phyloP scores from a whole-genome alignment of 2,329 filamentous ascomycete genomes.

The Aspergillus sojae region DNA sequence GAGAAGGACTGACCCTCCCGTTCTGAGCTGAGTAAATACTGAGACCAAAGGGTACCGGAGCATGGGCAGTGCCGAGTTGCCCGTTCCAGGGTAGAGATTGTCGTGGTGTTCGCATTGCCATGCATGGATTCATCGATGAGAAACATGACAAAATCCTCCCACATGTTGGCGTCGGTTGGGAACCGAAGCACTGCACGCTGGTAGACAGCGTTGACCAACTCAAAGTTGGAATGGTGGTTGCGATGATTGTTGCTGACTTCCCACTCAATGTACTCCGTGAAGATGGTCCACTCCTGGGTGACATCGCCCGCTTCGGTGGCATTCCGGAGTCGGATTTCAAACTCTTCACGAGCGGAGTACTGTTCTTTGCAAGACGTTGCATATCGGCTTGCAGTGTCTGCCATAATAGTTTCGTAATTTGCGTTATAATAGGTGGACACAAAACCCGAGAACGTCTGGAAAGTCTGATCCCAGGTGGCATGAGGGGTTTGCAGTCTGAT shows the following conservation, averaged over 20 bases:
- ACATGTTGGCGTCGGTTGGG: slow-evolving; percentile 71
- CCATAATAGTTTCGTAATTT: slow-evolving; percentile 62
- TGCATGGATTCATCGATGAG: slow-evolving; percentile 58
- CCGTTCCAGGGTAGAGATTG: slow-evolving; percentile 74
- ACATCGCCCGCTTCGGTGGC: slow-evolving; percentile 56
- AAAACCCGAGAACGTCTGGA: slow-evolving; percentile 62
- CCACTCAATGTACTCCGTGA: slow-evolving; percentile 78
- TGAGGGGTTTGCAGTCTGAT: slow-evolving; percentile 61
- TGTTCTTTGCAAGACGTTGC: slow-evolving; percentile 50
- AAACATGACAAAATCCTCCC: slow-evolving; percentile 83
- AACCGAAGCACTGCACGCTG: slow-evolving; percentile 76
- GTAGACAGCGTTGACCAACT: slow-evolving; percentile 66
- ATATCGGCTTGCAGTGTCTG: slow-evolving; percentile 51
- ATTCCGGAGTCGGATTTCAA: slow-evolving; percentile 57
- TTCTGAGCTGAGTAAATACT: slow-evolving; percentile 84
- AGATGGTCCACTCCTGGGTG: slow-evolving; percentile 55
- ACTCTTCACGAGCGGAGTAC: slow-evolving; percentile 55
- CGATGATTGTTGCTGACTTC: slow-evolving; percentile 68
- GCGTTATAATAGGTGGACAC: slow-evolving; percentile 58
- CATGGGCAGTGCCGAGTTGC: slow-evolving; percentile 90
- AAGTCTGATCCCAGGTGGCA: slow-evolving; percentile 61
- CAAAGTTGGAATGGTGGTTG: slow-evolving; percentile 56
- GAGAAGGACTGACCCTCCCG: slow-evolving; percentile 74
- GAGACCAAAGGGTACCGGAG: slow-evolving; percentile 88
- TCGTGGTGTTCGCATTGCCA: slow-evolving; percentile 46